Conservation (phyloP, 2,329 filamentous ascomycete genomes). For the Pseudocercospora cruenta region DNA sequence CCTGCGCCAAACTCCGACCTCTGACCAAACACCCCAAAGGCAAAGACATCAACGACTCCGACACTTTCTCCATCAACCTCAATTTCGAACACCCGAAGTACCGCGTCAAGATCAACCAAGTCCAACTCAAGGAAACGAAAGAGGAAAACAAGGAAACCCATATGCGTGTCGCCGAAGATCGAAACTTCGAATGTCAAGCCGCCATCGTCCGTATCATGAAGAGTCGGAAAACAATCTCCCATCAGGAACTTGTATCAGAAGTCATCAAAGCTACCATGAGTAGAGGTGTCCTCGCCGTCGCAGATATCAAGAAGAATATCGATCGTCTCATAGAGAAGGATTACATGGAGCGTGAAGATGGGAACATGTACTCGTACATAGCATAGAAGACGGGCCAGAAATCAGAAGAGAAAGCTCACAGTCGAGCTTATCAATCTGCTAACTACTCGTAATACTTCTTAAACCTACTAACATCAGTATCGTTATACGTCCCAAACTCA, state of each 20-base stretch:
- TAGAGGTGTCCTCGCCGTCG: constrained; percentile 80
- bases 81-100: constrained; percentile 79
- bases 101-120: constrained; percentile 97
- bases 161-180: constrained; percentile 82
- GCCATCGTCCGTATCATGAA: constrained; percentile 98
- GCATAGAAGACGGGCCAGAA: constrained; percentile 37
- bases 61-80: constrained; percentile 83
- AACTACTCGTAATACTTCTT: not conserved
- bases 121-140: constrained; percentile 93
- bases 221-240: constrained; percentile 81
- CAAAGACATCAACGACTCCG: constrained; percentile 71
- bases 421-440: not conserved
- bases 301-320: constrained; percentile 95
- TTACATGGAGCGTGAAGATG: constrained; percentile 80
- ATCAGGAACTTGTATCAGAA: constrained; percentile 85
- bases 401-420: not conserved
- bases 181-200: constrained; percentile 95
- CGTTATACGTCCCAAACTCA: constrained; percentile 1
- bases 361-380: constrained; percentile 56
- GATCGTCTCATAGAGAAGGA: constrained; percentile 95
- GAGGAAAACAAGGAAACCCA: constrained; percentile 95
- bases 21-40: constrained; percentile 83
- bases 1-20: constrained; percentile 85
- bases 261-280: constrained; percentile 89
- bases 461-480: constrained; percentile 1